Evolutionary conservation across 768 basidiomycete species (phyloP).

Genomic region (Psilocybe azurescens): DNA sequence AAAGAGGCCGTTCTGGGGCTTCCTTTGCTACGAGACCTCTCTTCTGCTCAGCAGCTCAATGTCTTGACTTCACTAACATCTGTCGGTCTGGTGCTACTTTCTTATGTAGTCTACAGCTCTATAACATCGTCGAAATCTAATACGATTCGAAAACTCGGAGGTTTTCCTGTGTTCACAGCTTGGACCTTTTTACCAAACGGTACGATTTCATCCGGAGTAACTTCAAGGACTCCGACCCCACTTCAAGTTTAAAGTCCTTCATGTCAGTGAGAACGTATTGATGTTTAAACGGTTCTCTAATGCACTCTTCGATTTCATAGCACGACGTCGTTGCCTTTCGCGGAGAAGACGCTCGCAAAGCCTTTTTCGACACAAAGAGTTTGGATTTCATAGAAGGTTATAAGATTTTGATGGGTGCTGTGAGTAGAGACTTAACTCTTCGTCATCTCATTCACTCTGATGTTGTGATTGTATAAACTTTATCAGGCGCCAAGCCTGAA

Average conservation of each 20-base stretch:
- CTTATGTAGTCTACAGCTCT: constrained; percentile 5
- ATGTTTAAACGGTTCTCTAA: background rate
- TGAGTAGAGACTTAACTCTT: constrained; percentile 15
- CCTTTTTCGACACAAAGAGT: constrained; percentile 35
- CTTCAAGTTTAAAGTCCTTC: constrained; percentile 35
- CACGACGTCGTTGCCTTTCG: constrained; percentile 33
- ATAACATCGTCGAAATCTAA: constrained; percentile 8
- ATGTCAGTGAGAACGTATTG: constrained; percentile 21
- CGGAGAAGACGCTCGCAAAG: constrained; percentile 37
- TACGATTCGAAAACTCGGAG: constrained; percentile 25
- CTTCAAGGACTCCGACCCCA: constrained; percentile 28
- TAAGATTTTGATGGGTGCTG: constrained; percentile 37
- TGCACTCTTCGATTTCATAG: constrained; percentile 6
- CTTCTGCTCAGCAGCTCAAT: background rate
- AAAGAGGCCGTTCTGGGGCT: constrained; percentile 1
- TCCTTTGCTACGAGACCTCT: background rate
- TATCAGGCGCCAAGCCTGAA: constrained; percentile 24
- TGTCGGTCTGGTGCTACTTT: constrained; percentile 1
- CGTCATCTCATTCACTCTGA: background rate
- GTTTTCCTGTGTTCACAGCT: constrained; percentile 31
- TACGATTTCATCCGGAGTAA: constrained; percentile 34
- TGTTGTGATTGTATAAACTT: background rate
- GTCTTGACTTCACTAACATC: background rate
- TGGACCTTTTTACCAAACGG: constrained; percentile 38
- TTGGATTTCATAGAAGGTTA: constrained; percentile 39